phyloP scores from a whole-genome alignment of 2,329 filamentous ascomycete genomes.

The Penicillium sp. region DNA sequence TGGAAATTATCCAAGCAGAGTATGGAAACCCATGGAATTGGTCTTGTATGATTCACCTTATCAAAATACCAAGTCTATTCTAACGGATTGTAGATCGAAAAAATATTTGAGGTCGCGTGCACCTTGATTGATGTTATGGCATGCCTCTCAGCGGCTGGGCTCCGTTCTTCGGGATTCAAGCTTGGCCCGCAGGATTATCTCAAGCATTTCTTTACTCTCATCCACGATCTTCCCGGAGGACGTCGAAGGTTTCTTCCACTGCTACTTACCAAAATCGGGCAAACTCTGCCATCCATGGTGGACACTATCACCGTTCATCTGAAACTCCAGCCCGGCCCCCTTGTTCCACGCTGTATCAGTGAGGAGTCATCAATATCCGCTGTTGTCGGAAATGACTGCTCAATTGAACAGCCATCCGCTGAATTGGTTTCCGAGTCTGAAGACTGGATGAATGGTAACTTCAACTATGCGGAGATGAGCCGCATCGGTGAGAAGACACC shows the following conservation, averaged over 20 bases:
- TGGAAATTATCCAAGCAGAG: conserved; percentile 69
- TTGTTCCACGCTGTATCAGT: neutral
- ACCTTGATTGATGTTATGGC: conserved; percentile 72
- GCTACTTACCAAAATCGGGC: conserved; percentile 71
- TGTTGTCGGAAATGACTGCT: neutral
- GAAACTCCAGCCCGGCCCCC: conserved; percentile 10
- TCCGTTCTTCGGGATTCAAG: conserved; percentile 62
- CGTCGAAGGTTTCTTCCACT: conserved; percentile 75
- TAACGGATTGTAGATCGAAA: conserved; percentile 61
- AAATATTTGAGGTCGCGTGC: conserved; percentile 74
- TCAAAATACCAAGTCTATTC: neutral
- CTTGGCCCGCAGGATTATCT: conserved; percentile 72
- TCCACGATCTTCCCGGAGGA: conserved; percentile 71
- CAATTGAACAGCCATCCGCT: neutral
- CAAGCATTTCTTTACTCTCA: conserved; percentile 64
- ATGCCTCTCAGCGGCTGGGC: conserved; percentile 59
- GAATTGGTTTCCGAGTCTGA: neutral
- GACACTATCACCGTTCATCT: conserved; percentile 22
- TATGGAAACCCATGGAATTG: conserved; percentile 72
- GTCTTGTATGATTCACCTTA: conserved; percentile 55
- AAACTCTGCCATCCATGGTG: conserved; percentile 58
- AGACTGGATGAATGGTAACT: conserved; percentile 8
- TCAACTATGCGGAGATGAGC: conserved; percentile 26
- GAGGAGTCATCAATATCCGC: neutral
- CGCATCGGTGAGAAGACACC: conserved; percentile 24